phyloP scores from a whole-genome alignment of 495 filamentous ascomycete genomes.

The Neurospora hispaniola region DNA sequence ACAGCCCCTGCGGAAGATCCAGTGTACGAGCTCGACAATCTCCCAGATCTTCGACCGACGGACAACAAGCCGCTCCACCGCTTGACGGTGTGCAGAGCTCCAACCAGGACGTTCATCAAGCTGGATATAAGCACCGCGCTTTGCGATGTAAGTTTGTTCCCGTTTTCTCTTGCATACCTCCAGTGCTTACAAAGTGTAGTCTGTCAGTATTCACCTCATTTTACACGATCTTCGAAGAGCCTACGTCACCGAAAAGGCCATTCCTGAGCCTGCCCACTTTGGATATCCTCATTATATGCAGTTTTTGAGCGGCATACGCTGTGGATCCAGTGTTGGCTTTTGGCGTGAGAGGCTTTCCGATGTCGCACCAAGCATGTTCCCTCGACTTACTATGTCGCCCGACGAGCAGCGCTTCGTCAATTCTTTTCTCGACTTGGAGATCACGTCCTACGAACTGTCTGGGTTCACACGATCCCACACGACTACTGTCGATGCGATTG shows the following conservation, averaged over 20 bases:
- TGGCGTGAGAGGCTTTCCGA: slow-evolving; percentile 30
- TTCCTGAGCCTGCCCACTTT: slow-evolving; percentile 19
- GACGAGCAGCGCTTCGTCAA: slow-evolving; percentile 21
- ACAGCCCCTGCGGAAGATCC: slow-evolving; percentile 29
- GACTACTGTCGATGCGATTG: slow-evolving; percentile 22
- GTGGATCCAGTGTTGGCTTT: slow-evolving; percentile 24
- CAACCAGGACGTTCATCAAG: slow-evolving; percentile 33
- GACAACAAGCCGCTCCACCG: slow-evolving; percentile 33
- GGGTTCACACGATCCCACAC: slow-evolving; percentile 25
- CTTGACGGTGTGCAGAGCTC: slow-evolving; percentile 33
- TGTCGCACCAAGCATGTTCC: slow-evolving; percentile 30
- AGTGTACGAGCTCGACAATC: slow-evolving; percentile 29
- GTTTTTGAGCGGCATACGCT: slow-evolving; percentile 23
- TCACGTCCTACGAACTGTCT: slow-evolving; percentile 24
- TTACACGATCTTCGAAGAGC: slow-evolving; percentile 30
- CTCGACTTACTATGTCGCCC: slow-evolving; percentile 18
- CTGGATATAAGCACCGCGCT: slow-evolving; percentile 35
- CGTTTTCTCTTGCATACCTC: no score
- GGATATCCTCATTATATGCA: slow-evolving; percentile 30
- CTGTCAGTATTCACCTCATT: slow-evolving; percentile 31
- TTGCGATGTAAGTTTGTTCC: slow-evolving; percentile 23
- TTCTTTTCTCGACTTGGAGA: slow-evolving; percentile 26
- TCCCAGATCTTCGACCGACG: slow-evolving; percentile 24
- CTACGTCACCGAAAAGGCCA: slow-evolving; percentile 26
- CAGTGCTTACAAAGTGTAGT: slow-evolving; percentile 10